Percentiles rank a stretch among this genome's conserved stretches.
Conservation (phyloP, 495 filamentous ascomycete genomes). For the Penicillium simplicissimum region DNA sequence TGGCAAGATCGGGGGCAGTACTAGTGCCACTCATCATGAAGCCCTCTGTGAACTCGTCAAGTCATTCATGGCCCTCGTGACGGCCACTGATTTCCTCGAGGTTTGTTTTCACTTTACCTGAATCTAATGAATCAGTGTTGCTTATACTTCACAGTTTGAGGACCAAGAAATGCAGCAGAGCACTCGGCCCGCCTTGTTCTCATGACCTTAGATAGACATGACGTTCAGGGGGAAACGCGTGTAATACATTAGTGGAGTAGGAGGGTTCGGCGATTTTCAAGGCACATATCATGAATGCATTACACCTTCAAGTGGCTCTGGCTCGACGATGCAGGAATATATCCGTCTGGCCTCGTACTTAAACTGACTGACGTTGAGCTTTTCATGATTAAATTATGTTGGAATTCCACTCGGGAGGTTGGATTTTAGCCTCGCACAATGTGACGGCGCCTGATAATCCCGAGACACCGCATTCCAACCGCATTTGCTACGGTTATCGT, state of each 20-base stretch:
- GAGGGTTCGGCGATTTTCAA: slow-evolving; percentile 23
- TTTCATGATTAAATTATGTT: no score
- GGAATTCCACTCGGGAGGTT: no score
- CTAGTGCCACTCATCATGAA: slow-evolving; percentile 38
- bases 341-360: background rate
- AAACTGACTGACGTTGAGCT: no score
- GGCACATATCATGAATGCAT: slow-evolving; percentile 10
- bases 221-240: slow-evolving; percentile 12
- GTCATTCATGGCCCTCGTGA: slow-evolving; percentile 59
- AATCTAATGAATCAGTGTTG: background rate
- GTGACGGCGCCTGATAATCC: no score
- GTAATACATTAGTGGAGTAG: slow-evolving; percentile 27
- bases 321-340: background rate
- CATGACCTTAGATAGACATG: slow-evolving; percentile 29
- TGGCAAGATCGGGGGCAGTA: slow-evolving; percentile 68
- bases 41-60: slow-evolving; percentile 57
- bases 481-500: no score
- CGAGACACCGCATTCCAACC: no score
- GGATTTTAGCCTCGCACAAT: no score
- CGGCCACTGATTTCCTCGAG: slow-evolving; percentile 61
- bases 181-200: slow-evolving; percentile 36
- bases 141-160: slow-evolving; percentile 38
- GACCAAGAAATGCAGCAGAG: slow-evolving; percentile 42
- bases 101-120: slow-evolving; percentile 38
- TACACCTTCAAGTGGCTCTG: background rate